Base-by-base conservation (phyloP, 768 basidiomycete genomes). In the Punctularia strigosozonata region DNA sequence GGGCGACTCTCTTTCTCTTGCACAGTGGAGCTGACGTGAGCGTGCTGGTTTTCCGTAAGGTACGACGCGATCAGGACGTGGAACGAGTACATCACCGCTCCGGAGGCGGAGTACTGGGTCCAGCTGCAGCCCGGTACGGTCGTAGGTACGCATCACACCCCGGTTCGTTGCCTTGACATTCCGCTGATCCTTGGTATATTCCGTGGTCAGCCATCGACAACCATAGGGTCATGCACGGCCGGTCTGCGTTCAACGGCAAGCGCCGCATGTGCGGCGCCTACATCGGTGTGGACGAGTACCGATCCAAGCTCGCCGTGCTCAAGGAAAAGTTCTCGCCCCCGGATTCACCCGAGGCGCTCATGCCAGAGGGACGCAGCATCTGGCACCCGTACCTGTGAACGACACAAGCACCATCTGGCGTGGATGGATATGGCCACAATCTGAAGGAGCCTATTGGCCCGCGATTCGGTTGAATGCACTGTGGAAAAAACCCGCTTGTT, bases 191-290 rank as follows among this genome's bases (percentile, higher is more conserved):
- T 5, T 37, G 21, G 15, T 13, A 35, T 2, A 37, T 35, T 24
- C 26, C 22, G 8, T 31, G 6, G 18, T 21, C 19, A 88, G 88
- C 90, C 17, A 68, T 94, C 36, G 82, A 98, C 57, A 97, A 98
- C 54, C 84, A 94, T 58, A 75, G 94, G 17, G 87, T 97, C 10
- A 64, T 98, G 36, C 94, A 97, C 48, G 94, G 94, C 10, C 79
- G 94, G n/a, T 88, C 90, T 0, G 73, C 79, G 1, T 98, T 95
- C 53, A 69, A 74, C 10, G 94, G 94, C 8, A 75, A 75, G 56
- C 75, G 94, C 3, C 73, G 86, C 1, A 88, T 99, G 77, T 97
- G 94, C 51, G 94, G 94, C 2, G 95, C 94, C 0, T 99, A 99
- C 55, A 73, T 97, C 41, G 86, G 87, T 0, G 65, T 73, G 10